A percentile compares a stretch with the other conserved stretches of the same genome.
These are phyloP conservation scores for Debaryomyces maramus DNA, from an alignment of 805 yeast species.

Conservation along the genomic window DNA sequence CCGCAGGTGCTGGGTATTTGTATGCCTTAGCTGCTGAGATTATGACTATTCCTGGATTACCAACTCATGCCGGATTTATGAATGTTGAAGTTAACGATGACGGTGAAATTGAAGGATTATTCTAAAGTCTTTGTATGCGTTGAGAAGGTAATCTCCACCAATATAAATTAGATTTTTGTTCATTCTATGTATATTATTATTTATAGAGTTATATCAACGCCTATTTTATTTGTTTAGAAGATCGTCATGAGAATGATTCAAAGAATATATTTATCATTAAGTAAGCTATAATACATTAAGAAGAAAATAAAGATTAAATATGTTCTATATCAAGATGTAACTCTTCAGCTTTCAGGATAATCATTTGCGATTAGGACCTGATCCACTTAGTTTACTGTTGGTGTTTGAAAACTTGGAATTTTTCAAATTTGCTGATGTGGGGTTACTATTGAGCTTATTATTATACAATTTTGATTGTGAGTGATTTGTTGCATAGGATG, in stretches of 20 bases:
- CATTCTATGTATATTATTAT: background rate
- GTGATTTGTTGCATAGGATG: background rate
- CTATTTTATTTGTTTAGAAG: background rate
- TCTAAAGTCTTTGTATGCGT: constrained; percentile 38
- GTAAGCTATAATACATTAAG: constrained; percentile 4
- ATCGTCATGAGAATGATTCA: background rate
- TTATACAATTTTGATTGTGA: background rate
- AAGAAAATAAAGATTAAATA: background rate
- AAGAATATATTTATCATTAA: background rate
- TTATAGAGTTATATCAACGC: background rate
- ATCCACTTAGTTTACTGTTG: background rate
- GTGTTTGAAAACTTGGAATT: background rate
- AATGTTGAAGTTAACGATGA: constrained; percentile 88
- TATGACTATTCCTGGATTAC: constrained; percentile 95
- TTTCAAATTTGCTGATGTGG: background rate
- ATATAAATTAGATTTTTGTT: background rate
- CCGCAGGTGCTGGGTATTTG: constrained; percentile 95
- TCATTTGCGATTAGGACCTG: background rate
- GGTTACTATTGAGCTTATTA: background rate
- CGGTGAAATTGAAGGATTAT: constrained; percentile 93
- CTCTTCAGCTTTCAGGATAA: background rate
- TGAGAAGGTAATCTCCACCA: background rate
- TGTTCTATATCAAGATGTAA: background rate
- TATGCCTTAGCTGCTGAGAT: constrained; percentile 97
- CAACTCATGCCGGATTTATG: constrained; percentile 96